phyloP scores from a whole-genome alignment of 164 flowering plant genomes.

The Magnolia officinalis region DNA sequence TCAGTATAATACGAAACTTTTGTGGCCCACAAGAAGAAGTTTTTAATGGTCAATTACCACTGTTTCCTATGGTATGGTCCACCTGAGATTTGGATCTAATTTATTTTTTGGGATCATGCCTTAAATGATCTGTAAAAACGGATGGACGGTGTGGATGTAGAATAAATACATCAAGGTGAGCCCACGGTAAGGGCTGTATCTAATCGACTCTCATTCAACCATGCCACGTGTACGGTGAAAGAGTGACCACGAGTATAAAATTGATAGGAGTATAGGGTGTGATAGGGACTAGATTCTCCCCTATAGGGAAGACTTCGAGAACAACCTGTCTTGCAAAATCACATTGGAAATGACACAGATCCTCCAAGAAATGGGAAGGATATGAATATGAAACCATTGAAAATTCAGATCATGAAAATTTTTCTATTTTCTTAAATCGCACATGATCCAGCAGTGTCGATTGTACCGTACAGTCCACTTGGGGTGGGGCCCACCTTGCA shows the following conservation, averaged over 20 bases:
- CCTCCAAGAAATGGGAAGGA: conserved; percentile 19
- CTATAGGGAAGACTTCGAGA: not conserved
- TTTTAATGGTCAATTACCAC: too few species aligned
- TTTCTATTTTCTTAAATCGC: not conserved
- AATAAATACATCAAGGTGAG: too few species aligned
- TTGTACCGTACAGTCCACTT: not conserved
- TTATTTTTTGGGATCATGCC: too few species aligned
- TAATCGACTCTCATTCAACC: not conserved
- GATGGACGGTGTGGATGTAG: too few species aligned
- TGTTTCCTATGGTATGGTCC: too few species aligned
- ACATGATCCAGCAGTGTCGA: not conserved
- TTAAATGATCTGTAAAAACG: too few species aligned
- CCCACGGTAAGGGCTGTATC: too few species aligned
- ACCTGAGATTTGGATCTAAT: too few species aligned
- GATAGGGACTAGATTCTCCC: conserved; percentile 10
- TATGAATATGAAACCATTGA: not conserved
- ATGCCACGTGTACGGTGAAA: not conserved
- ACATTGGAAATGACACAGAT: conserved; percentile 10
- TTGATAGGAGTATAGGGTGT: not conserved
- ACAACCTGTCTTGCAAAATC: conserved; percentile 4
- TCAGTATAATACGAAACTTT: too few species aligned
- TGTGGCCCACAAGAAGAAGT: too few species aligned
- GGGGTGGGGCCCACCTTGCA: not conserved
- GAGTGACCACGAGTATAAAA: not conserved
- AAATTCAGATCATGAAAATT: too few species aligned